A percentile compares a stretch with the other conserved stretches of the same genome.
These are phyloP conservation scores for Luvunga scandens DNA, from an alignment of 345 rosid genomes.

Conservation along the genomic window DNA sequence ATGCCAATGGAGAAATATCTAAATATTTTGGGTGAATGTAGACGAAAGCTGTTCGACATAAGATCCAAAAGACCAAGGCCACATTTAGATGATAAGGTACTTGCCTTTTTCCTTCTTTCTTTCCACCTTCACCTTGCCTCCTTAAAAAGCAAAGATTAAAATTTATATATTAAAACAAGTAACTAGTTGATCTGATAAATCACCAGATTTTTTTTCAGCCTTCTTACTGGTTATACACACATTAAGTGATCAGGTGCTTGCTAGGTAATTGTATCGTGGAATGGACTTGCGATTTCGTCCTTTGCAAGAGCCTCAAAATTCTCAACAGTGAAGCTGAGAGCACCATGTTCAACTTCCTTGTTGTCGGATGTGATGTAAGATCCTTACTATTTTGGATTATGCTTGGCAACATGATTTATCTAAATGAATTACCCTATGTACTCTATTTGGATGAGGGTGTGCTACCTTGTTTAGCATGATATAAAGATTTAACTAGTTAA, in stretches of 20 bases:
- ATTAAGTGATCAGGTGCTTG: constrained; percentile 16
- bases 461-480: background rate
- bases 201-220: constrained; percentile 1
- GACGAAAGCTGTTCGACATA: constrained; percentile 66
- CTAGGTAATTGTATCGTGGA: constrained; percentile 96
- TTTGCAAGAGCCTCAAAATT: constrained; percentile 87
- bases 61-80: constrained; percentile 76
- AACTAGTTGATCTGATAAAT: background rate
- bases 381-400: constrained; percentile 1
- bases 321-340: constrained; percentile 53
- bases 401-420: background rate
- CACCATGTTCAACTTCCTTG: constrained; percentile 58
- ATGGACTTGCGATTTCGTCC: constrained; percentile 82
- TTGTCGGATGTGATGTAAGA: constrained; percentile 71
- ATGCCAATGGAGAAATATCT: constrained; percentile 61
- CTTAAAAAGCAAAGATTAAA: constrained; percentile 45
- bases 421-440: background rate
- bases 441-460: background rate
- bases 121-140: no score
- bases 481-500: background rate
- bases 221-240: background rate
- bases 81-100: constrained; percentile 91
- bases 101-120: background rate
- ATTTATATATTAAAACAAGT: background rate
- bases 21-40: constrained; percentile 69